Percentiles rank a stretch among this genome's conserved stretches.
These are phyloP conservation scores for Thelephora terrestris DNA, from an alignment of 1,284 basidiomycete genomes.

Conservation along the genomic window DNA sequence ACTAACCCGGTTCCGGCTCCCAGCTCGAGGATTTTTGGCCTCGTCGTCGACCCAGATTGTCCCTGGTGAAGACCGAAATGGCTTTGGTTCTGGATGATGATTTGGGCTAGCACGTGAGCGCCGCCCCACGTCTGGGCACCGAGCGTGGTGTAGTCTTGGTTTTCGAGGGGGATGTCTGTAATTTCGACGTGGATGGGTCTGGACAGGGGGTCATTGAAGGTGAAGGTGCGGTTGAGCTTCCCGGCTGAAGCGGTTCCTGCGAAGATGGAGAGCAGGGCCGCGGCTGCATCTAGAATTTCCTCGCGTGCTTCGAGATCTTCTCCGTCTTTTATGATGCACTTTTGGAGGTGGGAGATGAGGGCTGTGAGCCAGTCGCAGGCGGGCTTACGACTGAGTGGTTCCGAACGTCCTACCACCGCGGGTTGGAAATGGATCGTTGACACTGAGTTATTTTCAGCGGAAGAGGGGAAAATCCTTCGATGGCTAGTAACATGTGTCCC, in stretches of 20 bases:
- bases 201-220: conserved; percentile 20
- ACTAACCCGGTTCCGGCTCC: conserved; percentile 86
- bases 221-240: conserved; percentile 30
- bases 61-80: conserved; percentile 34
- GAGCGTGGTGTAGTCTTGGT: conserved; percentile 65
- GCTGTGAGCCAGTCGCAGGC: conserved; percentile 65
- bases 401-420: conserved; percentile 17
- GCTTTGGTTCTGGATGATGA: conserved; percentile 52
- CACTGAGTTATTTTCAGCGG: neutral
- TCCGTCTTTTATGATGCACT: conserved; percentile 9
- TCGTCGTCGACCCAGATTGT: neutral
- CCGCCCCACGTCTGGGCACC: conserved; percentile 91
- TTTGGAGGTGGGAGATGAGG: conserved; percentile 30
- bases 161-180: conserved; percentile 66
- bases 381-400: conserved; percentile 58
- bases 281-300: conserved; percentile 39
- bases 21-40: conserved; percentile 59
- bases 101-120: conserved; percentile 73
- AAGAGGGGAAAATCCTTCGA: conserved; percentile 1
- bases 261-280: conserved; percentile 31
- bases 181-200: conserved; percentile 36
- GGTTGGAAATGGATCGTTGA: neutral
- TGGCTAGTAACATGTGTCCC: conserved; percentile 23
- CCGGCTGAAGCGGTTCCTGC: conserved; percentile 32
- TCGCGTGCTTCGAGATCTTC: conserved; percentile 19